These are phyloP conservation scores for Melastoma malabathricum DNA, from an alignment of 345 rosid species.

Conservation along the genomic window DNA sequence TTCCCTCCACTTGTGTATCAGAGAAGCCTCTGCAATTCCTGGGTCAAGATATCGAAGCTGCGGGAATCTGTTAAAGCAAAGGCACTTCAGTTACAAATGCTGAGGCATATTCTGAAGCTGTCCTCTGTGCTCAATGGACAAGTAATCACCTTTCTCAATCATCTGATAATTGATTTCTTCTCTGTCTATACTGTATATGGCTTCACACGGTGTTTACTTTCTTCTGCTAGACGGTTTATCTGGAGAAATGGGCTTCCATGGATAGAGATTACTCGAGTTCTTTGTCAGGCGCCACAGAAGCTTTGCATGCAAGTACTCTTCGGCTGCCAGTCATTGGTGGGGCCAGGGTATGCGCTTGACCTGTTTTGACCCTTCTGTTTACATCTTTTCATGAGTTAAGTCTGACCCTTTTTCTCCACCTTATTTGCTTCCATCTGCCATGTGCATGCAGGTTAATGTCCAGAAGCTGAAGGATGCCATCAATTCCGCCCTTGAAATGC, in stretches of 20 bases:
- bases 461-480: constrained; percentile 79
- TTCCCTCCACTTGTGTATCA: constrained; percentile 12
- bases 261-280: constrained; percentile 64
- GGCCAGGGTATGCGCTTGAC: constrained; percentile 35
- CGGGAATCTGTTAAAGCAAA: constrained; percentile 70
- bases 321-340: constrained; percentile 86
- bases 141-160: constrained; percentile 33
- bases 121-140: constrained; percentile 76
- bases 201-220: no score
- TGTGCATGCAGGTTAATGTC: constrained; percentile 50
- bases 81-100: constrained; percentile 61
- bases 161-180: not conserved
- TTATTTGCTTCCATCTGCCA: not conserved
- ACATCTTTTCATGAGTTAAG: not conserved
- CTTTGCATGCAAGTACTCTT: constrained; percentile 86
- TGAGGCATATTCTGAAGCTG: constrained; percentile 77
- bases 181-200: constrained; percentile 1
- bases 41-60: constrained; percentile 71
- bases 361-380: not conserved
- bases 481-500: constrained; percentile 71
- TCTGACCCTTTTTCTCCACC: not conserved
- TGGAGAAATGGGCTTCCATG: constrained; percentile 72
- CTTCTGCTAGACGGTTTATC: constrained; percentile 35
- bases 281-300: constrained; percentile 74
- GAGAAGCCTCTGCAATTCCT: constrained; percentile 80